Percentiles rank a stretch among this genome's conserved stretches.
Evolutionary conservation across 2,329 filamentous ascomycete species (phyloP).

Genomic region (Orbilia javanica): DNA sequence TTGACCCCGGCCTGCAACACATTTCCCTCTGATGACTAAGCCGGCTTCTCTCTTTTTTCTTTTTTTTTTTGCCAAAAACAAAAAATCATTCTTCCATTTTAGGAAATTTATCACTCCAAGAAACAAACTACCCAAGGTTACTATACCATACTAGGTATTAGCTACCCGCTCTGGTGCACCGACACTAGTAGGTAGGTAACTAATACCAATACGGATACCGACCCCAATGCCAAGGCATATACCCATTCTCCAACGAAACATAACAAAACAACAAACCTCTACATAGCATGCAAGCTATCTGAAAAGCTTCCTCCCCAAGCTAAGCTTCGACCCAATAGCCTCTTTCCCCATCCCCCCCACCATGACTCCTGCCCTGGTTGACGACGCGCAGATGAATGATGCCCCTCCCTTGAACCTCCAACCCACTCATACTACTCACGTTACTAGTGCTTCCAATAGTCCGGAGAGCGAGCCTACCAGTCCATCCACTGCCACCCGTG

Average conservation of each 20-base stretch:
- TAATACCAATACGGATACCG: no score
- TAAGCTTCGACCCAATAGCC: background rate
- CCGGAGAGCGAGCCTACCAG: background rate
- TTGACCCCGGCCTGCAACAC: background rate
- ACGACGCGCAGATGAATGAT: slow-evolving; percentile 41
- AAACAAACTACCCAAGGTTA: no score
- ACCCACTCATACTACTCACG: background rate
- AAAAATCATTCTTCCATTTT: background rate
- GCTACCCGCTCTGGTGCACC: no score
- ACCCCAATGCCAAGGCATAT: no score
- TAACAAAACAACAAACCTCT: no score
- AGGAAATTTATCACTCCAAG: background rate
- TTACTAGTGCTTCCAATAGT: background rate
- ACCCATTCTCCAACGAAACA: no score
- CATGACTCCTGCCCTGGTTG: slow-evolving; percentile 36
- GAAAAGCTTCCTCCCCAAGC: no score
- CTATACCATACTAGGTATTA: no score
- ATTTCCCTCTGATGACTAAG: background rate
- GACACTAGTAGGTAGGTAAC: no score
- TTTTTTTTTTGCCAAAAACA: no score
- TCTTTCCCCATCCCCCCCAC: background rate
- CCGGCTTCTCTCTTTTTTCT: no score
- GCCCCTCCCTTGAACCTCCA: slow-evolving; percentile 20
- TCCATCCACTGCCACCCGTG: background rate
- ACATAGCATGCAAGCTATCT: no score